Evolutionary conservation across 2,329 filamentous ascomycete species (phyloP).

Genomic region (Aspergillus aculeatus): DNA sequence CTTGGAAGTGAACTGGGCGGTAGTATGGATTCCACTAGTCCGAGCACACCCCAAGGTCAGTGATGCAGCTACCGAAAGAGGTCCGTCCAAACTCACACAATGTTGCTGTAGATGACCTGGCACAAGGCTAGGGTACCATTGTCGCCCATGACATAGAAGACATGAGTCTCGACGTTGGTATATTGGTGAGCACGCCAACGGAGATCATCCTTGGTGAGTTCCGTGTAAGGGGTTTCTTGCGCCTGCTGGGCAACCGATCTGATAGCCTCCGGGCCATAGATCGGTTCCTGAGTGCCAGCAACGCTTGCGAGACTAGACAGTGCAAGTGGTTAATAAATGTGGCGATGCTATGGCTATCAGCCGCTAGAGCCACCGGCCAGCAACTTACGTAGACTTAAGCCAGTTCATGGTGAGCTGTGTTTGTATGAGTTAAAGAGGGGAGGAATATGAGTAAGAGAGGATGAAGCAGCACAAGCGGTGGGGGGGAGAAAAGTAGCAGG

Average conservation of each 20-base stretch:
- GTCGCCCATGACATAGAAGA: constrained; percentile 84
- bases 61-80: neutral
- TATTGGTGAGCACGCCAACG: constrained; percentile 79
- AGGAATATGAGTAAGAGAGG: neutral
- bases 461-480: neutral
- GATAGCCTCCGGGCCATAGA: constrained; percentile 88
- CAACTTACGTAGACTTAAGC: constrained; percentile 82
- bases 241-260: constrained; percentile 80
- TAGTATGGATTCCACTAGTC: constrained; percentile 78
- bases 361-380: neutral
- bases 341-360: neutral
- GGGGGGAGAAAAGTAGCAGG: constrained; percentile 16
- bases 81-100: constrained; percentile 64
- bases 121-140: constrained; percentile 72
- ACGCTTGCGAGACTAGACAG: constrained; percentile 64
- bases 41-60: neutral
- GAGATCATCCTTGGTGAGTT: constrained; percentile 72
- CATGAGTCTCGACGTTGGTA: constrained; percentile 92
- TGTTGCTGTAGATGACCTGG: constrained; percentile 97
- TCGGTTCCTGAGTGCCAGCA: constrained; percentile 92
- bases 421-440: neutral
- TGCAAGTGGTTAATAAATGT: constrained; percentile 54
- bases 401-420: constrained; percentile 76
- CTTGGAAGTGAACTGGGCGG: constrained; percentile 91
- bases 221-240: constrained; percentile 74